Evolutionary conservation across 169 alveolate genomes (phyloP), one percentile per base, ranked within the genome.

Genomic region (Fabrea salina): DNA sequence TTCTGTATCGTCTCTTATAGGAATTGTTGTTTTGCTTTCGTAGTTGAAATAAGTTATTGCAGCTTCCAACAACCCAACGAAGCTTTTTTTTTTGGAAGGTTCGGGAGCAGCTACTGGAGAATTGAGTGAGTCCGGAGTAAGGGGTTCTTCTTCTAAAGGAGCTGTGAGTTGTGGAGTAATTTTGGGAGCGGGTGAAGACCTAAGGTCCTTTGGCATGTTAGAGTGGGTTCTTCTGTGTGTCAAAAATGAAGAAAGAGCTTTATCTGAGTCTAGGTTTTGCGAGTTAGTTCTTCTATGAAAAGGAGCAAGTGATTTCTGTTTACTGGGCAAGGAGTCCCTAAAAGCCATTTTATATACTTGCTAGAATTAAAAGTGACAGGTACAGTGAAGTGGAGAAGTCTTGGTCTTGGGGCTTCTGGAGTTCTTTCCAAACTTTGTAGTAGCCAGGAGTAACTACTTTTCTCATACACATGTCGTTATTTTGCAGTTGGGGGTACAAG

Each of bases 231-330:
- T 6, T 6, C 71, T 37, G 33, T 58, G 71, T 6, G 7, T 32
- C 27, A 22, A 33, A 5, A 51, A 4, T 58, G 71, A 25, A 30
- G n/a, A 30, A 16, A 58, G 22, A 30, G 49, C 71, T 58, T 58
- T 58, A 11, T 30, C 43, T 11, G 30, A 30, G 25, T 58, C 71
- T 11, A 58, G 25, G 33, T 58, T 58, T n/a, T 27, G 25, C 27
- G 71, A 58, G 8, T 58, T 22, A 11, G 71, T 58, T n/a, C 71
- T 25, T 27, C 71, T 25, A 58, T 58, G 71, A 32, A n/a, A n/a
- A n/a, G n/a, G n/a, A n/a, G n/a, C n/a, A n/a, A n/a, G n/a, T n/a
- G n/a, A n/a, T n/a, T n/a, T n/a, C n/a, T n/a, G n/a, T n/a, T n/a
- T n/a, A n/a, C n/a, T n/a, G n/a, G n/a, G n/a, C n/a, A n/a, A n/a